These are phyloP conservation scores for Vachellia pachyceras DNA, from an alignment of 306 rosid species.

Conservation along the genomic window DNA sequence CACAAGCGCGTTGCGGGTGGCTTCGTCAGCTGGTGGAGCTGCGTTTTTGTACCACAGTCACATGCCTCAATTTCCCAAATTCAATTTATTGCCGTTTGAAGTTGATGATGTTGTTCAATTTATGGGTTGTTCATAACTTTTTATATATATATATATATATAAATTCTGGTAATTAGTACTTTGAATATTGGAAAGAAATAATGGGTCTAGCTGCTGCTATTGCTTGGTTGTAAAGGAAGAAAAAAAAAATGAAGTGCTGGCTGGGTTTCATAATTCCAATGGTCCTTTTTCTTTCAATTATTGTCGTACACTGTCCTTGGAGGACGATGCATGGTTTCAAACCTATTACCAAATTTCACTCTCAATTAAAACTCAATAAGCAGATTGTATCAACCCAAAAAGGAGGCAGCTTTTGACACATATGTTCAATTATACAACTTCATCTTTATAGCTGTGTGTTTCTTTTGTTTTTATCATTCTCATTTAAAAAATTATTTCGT, in stretches of 20 bases:
- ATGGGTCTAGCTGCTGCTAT: not conserved
- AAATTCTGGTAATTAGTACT: not conserved
- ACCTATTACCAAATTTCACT: too few species aligned
- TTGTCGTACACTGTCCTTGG: constrained; percentile 12
- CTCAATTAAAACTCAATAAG: not conserved
- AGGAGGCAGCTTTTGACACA: not conserved
- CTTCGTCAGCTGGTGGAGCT: constrained; percentile 35
- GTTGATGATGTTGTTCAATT: not conserved
- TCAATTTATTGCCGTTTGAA: not conserved
- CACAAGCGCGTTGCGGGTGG: constrained; percentile 36
- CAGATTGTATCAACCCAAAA: not conserved
- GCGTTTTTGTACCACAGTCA: constrained; percentile 45
- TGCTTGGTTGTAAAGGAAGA: not conserved
- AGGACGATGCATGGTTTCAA: constrained; percentile 27
- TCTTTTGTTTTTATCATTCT: too few species aligned
- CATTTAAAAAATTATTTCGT: too few species aligned
- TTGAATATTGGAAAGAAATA: constrained; percentile 17
- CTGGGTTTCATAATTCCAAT: not conserved
- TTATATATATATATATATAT: too few species aligned
- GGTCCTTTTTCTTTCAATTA: constrained; percentile 1
- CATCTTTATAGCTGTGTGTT: too few species aligned
- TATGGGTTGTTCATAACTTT: not conserved
- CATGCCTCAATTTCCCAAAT: constrained; percentile 30
- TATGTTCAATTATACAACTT: not conserved
- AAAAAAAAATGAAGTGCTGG: not conserved